phyloP scores from a whole-genome alignment of 768 basidiomycete genomes.

The Xerocomus brunneocitrinus region DNA sequence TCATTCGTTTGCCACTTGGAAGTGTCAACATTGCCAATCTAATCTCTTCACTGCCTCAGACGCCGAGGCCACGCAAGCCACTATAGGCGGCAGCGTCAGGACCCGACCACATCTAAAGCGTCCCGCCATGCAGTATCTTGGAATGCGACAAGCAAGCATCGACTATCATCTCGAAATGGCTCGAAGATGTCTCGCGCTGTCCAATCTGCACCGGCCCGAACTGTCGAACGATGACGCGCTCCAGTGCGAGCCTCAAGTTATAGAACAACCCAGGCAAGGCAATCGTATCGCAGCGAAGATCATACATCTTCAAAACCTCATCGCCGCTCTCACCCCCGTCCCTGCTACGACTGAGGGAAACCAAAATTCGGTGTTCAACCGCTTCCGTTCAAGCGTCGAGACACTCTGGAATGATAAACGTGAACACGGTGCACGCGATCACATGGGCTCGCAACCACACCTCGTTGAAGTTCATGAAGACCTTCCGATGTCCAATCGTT shows the following conservation, averaged over 20 bases:
- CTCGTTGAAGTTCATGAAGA: conserved; percentile 3
- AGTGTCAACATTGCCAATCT: not conserved
- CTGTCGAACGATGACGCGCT: not conserved
- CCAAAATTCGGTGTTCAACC: conserved; percentile 13
- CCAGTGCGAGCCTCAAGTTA: not conserved
- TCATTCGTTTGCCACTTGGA: no score
- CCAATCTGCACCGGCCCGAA: not conserved
- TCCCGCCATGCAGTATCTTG: conserved; percentile 8
- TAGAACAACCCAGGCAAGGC: conserved; percentile 8
- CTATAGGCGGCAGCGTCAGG: no score
- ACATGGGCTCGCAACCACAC: not conserved
- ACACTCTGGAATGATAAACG: conserved; percentile 18
- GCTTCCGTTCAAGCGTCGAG: conserved; percentile 18
- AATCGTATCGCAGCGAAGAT: conserved; percentile 21
- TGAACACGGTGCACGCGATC: conserved; percentile 3
- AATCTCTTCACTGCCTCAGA: no score
- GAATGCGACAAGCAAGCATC: conserved; percentile 15
- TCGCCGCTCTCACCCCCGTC: conserved; percentile 18
- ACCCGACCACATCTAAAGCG: not conserved
- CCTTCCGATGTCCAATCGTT: conserved; percentile 2
- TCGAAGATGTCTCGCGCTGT: conserved; percentile 12
- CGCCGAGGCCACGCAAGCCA: no score
- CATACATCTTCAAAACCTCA: conserved; percentile 16
- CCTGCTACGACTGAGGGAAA: conserved; percentile 19
- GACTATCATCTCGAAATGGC: conserved; percentile 18